These are phyloP conservation scores for Plectosphaerella cucumerina DNA, from an alignment of 2,329 filamentous ascomycete genomes.

Conservation along the genomic window DNA sequence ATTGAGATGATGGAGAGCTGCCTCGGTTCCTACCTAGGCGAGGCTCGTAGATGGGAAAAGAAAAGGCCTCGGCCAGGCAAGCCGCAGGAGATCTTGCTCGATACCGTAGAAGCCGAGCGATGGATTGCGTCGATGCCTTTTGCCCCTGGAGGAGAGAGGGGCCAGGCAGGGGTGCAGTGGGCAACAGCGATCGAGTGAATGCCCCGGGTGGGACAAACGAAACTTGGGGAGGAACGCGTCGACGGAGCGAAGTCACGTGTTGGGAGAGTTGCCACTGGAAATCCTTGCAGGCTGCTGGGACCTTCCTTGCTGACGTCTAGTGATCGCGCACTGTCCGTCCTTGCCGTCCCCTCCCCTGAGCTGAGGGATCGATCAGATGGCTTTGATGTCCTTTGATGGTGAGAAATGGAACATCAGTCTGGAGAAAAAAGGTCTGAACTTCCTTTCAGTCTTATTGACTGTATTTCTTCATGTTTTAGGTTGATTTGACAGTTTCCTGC, in stretches of 20 bases:
- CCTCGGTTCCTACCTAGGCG: not conserved
- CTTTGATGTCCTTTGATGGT: no score
- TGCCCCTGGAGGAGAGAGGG: not conserved
- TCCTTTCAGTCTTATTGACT: no score
- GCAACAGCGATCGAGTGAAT: no score
- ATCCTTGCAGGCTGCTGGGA: not conserved
- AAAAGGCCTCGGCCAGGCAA: not conserved
- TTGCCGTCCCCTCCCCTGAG: no score
- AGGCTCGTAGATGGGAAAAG: not conserved
- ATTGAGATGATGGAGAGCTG: not conserved
- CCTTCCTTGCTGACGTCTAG: not conserved
- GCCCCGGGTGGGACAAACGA: not conserved
- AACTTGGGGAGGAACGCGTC: not conserved
- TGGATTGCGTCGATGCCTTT: not conserved
- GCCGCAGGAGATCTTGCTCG: not conserved
- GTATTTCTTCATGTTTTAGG: no score
- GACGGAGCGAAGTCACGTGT: not conserved
- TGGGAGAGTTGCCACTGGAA: not conserved
- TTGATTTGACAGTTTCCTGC: no score
- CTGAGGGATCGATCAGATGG: no score
- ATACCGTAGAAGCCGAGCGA: not conserved
- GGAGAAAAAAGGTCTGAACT: no score
- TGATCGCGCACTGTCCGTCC: not conserved
- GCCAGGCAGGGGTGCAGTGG: not conserved
- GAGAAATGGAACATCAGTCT: no score